phyloP scores from a whole-genome alignment of 495 filamentous ascomycete species.

The Polyplosphaeria fusca region DNA sequence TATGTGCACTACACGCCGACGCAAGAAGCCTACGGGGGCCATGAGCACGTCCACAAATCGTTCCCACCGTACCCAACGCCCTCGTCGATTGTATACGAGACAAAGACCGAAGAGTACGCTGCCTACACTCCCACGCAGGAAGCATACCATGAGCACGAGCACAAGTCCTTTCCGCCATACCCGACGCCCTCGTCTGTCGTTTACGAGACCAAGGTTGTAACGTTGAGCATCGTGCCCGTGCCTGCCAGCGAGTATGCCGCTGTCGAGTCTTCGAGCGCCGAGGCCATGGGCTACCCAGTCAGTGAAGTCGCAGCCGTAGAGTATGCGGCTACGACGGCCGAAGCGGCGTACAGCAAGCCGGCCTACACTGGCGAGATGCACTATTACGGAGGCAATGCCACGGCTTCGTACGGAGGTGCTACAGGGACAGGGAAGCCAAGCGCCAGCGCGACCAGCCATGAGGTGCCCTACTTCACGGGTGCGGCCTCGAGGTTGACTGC shows the following conservation, averaged over 20 bases:
- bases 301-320: background rate
- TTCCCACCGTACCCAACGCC: background rate
- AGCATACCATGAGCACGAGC: background rate
- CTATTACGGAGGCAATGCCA: background rate
- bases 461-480: conserved; percentile 8
- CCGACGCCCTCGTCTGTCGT: background rate
- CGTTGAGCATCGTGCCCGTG: conserved; percentile 6
- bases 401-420: background rate
- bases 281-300: background rate
- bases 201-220: background rate
- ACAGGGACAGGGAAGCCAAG: background rate
- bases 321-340: background rate
- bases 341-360: background rate
- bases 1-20: background rate
- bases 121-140: background rate
- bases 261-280: background rate
- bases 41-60: background rate
- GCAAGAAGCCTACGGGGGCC: too few species aligned
- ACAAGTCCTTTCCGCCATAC: background rate
- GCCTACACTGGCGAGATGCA: background rate
- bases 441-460: background rate
- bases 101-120: background rate
- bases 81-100: background rate
- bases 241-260: conserved; percentile 2
- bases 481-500: conserved; percentile 1